A percentile compares a stretch with the other conserved stretches of the same genome.
These are phyloP conservation scores for Sphagnum magellanicum DNA, from an alignment of 228 moss, liverwort and hornwort species.

Conservation along the genomic window DNA sequence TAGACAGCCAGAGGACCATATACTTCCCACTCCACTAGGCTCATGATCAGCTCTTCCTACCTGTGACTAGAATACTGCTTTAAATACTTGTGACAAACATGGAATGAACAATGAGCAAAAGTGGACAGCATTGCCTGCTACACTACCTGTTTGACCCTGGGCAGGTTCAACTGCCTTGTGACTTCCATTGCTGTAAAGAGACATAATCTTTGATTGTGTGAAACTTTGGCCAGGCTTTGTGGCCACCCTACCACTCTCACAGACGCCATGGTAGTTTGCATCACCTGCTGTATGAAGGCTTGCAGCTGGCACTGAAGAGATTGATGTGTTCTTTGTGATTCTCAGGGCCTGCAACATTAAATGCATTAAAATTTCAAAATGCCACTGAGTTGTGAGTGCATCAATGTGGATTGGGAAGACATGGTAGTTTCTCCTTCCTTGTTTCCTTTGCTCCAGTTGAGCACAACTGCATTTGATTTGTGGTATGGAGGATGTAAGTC, in stretches of 20 bases:
- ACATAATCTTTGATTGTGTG: constrained; percentile 64
- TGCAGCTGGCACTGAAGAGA: constrained; percentile 23
- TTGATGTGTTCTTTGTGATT: constrained; percentile 28
- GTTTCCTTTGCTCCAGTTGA: background rate
- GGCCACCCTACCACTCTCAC: constrained; percentile 30
- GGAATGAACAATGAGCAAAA: too few species aligned
- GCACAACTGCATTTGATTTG: background rate
- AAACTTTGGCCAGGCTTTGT: constrained; percentile 27
- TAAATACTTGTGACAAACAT: too few species aligned
- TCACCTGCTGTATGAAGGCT: constrained; percentile 19
- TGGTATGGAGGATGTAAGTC: too few species aligned
- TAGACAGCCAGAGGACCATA: too few species aligned
- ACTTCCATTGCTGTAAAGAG: constrained; percentile 37
- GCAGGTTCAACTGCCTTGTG: constrained; percentile 31
- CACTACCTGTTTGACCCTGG: constrained; percentile 20
- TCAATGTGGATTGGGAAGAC: background rate
- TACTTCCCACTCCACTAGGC: too few species aligned
- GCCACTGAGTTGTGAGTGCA: background rate
- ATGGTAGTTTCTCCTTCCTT: background rate
- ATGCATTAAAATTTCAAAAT: background rate
- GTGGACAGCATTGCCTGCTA: too few species aligned
- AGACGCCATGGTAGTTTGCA: constrained; percentile 12
- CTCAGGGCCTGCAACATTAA: constrained; percentile 40
- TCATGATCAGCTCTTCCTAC: too few species aligned
- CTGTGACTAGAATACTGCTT: too few species aligned